A percentile compares a stretch with the other conserved stretches of the same genome.
Conservation (phyloP, 2,329 filamentous ascomycete species). For the Fusarium devonianum region DNA sequence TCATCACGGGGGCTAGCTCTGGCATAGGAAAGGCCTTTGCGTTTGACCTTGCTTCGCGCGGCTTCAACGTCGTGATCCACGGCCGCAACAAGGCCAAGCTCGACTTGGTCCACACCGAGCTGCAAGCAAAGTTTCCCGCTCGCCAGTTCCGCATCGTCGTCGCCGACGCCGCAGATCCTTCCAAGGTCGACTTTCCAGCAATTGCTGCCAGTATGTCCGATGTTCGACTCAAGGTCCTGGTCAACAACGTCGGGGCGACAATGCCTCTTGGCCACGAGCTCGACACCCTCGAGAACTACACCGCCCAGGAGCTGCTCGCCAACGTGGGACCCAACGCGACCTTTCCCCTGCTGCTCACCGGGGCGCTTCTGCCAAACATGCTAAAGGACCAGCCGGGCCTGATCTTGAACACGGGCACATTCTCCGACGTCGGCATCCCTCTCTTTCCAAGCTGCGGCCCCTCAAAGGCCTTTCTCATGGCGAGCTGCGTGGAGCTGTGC, state of each 20-base stretch:
- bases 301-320: background rate
- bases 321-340: background rate
- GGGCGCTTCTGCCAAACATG: background rate
- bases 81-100: constrained; percentile 44
- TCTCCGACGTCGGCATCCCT: constrained; percentile 1
- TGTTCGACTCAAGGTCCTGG: constrained; percentile 41
- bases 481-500: background rate
- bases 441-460: constrained; percentile 1
- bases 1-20: constrained; percentile 47
- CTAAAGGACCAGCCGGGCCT: background rate
- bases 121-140: constrained; percentile 32
- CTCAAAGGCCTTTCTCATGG: constrained; percentile 2
- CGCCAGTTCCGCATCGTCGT: constrained; percentile 42
- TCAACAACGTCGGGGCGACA: constrained; percentile 45
- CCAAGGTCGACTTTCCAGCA: background rate
- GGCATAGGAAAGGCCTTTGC: constrained; percentile 47
- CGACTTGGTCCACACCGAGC: constrained; percentile 33
- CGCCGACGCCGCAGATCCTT: constrained; percentile 35
- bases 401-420: constrained; percentile 2
- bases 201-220: background rate
- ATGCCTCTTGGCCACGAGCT: background rate
- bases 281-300: constrained; percentile 1
- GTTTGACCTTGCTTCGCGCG: constrained; percentile 43
- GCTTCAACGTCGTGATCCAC: constrained; percentile 48
- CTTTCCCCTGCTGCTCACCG: constrained; percentile 1